phyloP scores from a whole-genome alignment of 2,329 filamentous ascomycete genomes.

The Alternaria arbusti region DNA sequence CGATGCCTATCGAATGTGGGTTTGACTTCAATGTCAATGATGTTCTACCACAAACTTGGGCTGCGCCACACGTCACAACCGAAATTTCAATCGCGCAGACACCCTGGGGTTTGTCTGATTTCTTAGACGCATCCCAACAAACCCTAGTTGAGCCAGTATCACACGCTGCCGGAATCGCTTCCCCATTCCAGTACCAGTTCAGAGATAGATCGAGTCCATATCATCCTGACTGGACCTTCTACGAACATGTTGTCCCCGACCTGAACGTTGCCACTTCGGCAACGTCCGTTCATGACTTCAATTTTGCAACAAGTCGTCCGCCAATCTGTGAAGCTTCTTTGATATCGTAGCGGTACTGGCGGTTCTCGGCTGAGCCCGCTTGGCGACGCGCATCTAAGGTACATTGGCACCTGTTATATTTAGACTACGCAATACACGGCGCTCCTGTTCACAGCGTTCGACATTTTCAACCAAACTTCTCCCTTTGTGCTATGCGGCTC shows the following conservation, averaged over 20 bases:
- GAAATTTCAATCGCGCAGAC: constrained; percentile 25
- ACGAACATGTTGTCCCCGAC: constrained; percentile 53
- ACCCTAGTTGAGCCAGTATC: constrained; percentile 15
- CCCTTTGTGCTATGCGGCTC: neutral
- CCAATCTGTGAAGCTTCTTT: constrained; percentile 54
- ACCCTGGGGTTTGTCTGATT: constrained; percentile 24
- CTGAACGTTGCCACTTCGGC: constrained; percentile 38
- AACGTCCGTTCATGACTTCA: constrained; percentile 51
- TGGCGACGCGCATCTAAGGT: neutral
- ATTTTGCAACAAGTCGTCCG: constrained; percentile 20
- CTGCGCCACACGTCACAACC: constrained; percentile 22
- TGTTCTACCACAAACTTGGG: constrained; percentile 32
- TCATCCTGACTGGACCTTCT: constrained; percentile 57
- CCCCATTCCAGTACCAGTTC: constrained; percentile 31
- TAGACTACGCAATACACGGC: neutral
- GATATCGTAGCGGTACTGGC: constrained; percentile 47
- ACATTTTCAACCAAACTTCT: neutral
- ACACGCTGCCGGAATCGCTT: constrained; percentile 26
- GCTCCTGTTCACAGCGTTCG: neutral
- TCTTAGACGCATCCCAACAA: constrained; percentile 26
- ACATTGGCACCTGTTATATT: neutral
- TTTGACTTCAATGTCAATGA: constrained; percentile 27
- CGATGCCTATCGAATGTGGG: constrained; percentile 30
- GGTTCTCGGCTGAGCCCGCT: constrained; percentile 15
- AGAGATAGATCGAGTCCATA: constrained; percentile 27